Percentiles rank a stretch among this genome's conserved stretches.
Conservation (phyloP, 306 rosid genomes). For the Fragaria vesca region DNA sequence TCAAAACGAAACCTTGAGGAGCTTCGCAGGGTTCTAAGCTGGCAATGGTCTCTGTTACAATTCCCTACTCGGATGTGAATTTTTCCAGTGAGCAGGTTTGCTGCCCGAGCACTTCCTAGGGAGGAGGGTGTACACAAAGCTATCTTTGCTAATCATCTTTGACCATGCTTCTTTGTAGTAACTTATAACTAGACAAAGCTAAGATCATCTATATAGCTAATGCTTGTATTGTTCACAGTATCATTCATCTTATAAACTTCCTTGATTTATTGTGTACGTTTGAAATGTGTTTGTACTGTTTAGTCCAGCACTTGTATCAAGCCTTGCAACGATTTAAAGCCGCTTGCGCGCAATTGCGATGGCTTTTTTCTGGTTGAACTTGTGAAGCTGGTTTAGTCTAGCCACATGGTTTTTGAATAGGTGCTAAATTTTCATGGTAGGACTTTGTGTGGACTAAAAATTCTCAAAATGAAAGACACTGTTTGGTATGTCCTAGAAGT, state of each 20-base stretch:
- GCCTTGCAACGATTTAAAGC: neutral
- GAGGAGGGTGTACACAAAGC: slow-evolving; percentile 25
- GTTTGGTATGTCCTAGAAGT: slow-evolving; percentile 9
- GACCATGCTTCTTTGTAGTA: slow-evolving; percentile 22
- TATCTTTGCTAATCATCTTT: slow-evolving; percentile 19
- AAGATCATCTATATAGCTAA: slow-evolving; percentile 10
- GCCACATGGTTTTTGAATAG: neutral
- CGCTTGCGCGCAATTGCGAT: no score
- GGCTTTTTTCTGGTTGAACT: neutral
- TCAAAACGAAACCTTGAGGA: slow-evolving; percentile 11
- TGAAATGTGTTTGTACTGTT: neutral
- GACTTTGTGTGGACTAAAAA: slow-evolving; percentile 44
- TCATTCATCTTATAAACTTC: slow-evolving; percentile 18
- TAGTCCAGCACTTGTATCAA: neutral
- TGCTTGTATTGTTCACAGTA: slow-evolving; percentile 29
- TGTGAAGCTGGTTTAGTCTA: neutral
- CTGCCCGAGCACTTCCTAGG: slow-evolving; percentile 21
- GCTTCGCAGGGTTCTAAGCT: slow-evolving; percentile 17
- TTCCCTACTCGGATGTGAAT: slow-evolving; percentile 27
- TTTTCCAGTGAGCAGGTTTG: slow-evolving; percentile 37
- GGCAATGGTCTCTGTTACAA: slow-evolving; percentile 22
- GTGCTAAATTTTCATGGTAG: slow-evolving; percentile 17
- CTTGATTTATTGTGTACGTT: neutral
- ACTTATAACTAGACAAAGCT: slow-evolving; percentile 30
- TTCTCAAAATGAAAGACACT: slow-evolving; percentile 14